Percentiles rank a stretch among this genome's conserved stretches.
Conservation (phyloP, 2,329 filamentous ascomycete species). For the Annulohypoxylon truncatum region DNA sequence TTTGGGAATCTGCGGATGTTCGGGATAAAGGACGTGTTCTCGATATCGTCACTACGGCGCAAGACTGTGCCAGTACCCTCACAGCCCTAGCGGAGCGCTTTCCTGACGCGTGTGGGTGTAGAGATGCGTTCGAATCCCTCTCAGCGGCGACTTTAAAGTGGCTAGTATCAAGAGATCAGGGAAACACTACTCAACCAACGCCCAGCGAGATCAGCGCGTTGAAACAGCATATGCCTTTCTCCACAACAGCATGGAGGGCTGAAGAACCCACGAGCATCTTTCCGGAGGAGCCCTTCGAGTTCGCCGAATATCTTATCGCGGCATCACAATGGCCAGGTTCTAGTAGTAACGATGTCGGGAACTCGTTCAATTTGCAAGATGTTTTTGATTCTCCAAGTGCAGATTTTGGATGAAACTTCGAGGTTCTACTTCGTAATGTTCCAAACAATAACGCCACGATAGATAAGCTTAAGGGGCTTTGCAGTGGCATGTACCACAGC, state of each 20-base stretch:
- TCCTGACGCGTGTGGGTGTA: slow-evolving; percentile 48
- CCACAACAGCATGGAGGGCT: slow-evolving; percentile 25
- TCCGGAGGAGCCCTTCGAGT: slow-evolving; percentile 35
- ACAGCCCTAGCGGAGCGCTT: slow-evolving; percentile 50
- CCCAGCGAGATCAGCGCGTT: slow-evolving; percentile 32
- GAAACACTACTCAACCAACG: slow-evolving; percentile 13
- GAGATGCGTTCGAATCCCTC: slow-evolving; percentile 47
- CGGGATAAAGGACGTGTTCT: slow-evolving; percentile 41
- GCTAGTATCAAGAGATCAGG: slow-evolving; percentile 33
- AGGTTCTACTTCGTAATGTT: not conserved
- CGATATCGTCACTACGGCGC: slow-evolving; percentile 44
- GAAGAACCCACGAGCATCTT: slow-evolving; percentile 34
- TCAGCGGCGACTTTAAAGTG: slow-evolving; percentile 48
- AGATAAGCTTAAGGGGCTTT: not conserved
- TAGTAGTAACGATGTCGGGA: slow-evolving; percentile 9
- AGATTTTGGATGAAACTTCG: slow-evolving; percentile 1
- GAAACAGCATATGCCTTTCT: slow-evolving; percentile 33
- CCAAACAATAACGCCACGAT: not conserved
- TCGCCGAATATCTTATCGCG: slow-evolving; percentile 35
- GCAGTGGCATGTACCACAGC: no score
- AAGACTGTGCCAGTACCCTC: slow-evolving; percentile 49
- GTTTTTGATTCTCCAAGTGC: slow-evolving; percentile 15
- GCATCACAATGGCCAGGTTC: slow-evolving; percentile 32
- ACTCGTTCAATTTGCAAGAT: slow-evolving; percentile 21
- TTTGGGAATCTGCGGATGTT: slow-evolving; percentile 51